Conservation (phyloP, 176 grass and related monocot genomes). For the Dendrocalamus sinicus region DNA sequence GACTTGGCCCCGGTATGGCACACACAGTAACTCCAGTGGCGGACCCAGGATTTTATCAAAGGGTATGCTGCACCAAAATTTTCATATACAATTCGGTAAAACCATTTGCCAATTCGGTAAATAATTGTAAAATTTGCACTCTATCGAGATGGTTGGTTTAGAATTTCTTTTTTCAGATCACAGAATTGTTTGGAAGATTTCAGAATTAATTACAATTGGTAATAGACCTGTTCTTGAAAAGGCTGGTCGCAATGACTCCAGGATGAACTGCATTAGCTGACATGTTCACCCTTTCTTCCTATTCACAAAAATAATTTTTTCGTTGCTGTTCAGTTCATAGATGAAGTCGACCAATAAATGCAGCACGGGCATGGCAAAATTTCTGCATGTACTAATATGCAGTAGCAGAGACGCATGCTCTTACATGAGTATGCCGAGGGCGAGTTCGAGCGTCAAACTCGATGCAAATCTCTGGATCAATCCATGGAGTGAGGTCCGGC, state of each 20-base stretch:
- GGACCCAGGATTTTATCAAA: no score
- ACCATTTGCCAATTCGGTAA: no score
- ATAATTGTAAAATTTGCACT: no score
- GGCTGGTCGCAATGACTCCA: slow-evolving; percentile 71
- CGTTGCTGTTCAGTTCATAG: neutral
- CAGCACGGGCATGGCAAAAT: neutral
- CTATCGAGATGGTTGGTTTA: neutral
- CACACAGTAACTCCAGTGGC: no score
- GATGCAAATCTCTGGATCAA: slow-evolving; percentile 58
- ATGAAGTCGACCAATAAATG: neutral
- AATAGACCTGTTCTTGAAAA: slow-evolving; percentile 69
- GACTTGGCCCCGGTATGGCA: no score
- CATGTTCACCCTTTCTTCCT: slow-evolving; percentile 80
- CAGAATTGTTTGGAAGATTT: neutral
- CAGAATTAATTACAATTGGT: slow-evolving; percentile 41
- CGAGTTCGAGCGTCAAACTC: slow-evolving; percentile 52
- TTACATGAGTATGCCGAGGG: slow-evolving; percentile 77
- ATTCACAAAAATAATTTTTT: neutral
- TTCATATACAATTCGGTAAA: no score
- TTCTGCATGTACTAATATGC: neutral
- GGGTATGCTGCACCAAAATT: no score
- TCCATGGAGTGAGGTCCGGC: slow-evolving; percentile 55
- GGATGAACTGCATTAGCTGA: slow-evolving; percentile 84
- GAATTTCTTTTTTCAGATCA: neutral
- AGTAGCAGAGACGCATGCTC: no score